Conservation (phyloP, 164 flowering plant species). For the Magnolia sinica region DNA sequence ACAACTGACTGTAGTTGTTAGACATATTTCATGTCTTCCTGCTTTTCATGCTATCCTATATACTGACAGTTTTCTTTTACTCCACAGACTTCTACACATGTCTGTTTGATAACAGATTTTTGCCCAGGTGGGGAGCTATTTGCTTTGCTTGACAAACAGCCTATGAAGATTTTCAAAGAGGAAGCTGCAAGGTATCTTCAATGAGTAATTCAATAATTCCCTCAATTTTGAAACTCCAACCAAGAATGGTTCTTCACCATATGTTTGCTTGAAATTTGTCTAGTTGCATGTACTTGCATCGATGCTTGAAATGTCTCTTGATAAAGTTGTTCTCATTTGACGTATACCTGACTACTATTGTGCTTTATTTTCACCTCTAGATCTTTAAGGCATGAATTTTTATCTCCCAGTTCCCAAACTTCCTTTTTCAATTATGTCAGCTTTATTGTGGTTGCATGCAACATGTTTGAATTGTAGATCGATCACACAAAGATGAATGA, state of each 20-base stretch:
- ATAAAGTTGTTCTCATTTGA: neutral
- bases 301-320: neutral
- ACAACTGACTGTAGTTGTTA: neutral
- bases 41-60: neutral
- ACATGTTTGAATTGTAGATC: conserved; percentile 1
- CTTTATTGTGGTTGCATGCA: neutral
- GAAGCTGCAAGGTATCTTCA: conserved; percentile 77
- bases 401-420: neutral
- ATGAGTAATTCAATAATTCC: neutral
- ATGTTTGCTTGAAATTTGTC: neutral
- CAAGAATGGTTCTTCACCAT: neutral
- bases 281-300: neutral
- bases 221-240: neutral
- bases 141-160: conserved; percentile 91
- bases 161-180: conserved; percentile 83
- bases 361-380: neutral
- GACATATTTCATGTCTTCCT: neutral
- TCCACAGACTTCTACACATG: conserved; percentile 88
- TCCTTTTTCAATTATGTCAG: neutral
- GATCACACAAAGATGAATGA: neutral
- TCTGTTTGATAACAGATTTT: conserved; percentile 98
- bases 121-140: conserved; percentile 93
- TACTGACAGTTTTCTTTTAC: conserved; percentile 8
- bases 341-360: neutral
- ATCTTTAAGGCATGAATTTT: neutral